Evolutionary conservation across 805 yeast species (phyloP).

Genomic region (Monosporozyma aquatica): DNA sequence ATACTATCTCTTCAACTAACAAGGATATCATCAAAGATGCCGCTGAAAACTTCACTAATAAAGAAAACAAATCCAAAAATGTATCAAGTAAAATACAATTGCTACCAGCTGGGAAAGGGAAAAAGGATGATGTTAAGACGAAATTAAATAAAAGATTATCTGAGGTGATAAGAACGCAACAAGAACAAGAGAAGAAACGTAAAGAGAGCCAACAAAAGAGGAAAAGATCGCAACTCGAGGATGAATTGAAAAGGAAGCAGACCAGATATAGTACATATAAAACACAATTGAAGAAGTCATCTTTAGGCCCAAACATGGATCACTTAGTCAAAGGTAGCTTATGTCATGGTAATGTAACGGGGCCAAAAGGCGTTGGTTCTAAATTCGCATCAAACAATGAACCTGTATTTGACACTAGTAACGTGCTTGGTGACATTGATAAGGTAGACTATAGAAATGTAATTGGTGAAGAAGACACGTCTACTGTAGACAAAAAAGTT

Average conservation of each 20-base stretch:
- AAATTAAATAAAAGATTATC: slow-evolving; percentile 26
- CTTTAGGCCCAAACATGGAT: slow-evolving; percentile 1
- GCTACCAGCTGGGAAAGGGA: slow-evolving; percentile 17
- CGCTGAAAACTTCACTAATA: not conserved
- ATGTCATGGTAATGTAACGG: not conserved
- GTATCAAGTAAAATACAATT: slow-evolving; percentile 18
- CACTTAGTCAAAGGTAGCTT: slow-evolving; percentile 1
- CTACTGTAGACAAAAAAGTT: not conserved
- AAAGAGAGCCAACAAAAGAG: slow-evolving; percentile 18
- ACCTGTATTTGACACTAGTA: slow-evolving; percentile 6
- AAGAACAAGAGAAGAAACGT: slow-evolving; percentile 21
- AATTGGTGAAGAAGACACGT: slow-evolving; percentile 11
- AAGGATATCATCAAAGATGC: not conserved
- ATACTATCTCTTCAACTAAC: too few species aligned
- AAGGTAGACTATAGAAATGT: slow-evolving; percentile 25
- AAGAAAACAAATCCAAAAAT: not conserved
- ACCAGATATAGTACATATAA: slow-evolving; percentile 11
- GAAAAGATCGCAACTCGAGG: slow-evolving; percentile 22
- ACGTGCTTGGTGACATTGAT: slow-evolving; percentile 23
- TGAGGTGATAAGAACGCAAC: slow-evolving; percentile 27
- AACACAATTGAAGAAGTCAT: slow-evolving; percentile 1
- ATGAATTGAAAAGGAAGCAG: slow-evolving; percentile 15
- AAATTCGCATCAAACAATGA: not conserved
- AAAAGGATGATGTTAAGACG: slow-evolving; percentile 22
- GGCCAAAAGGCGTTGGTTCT: not conserved